Base-by-base conservation (phyloP, 441 rosid species). In the Pelargonium australe region DNA sequence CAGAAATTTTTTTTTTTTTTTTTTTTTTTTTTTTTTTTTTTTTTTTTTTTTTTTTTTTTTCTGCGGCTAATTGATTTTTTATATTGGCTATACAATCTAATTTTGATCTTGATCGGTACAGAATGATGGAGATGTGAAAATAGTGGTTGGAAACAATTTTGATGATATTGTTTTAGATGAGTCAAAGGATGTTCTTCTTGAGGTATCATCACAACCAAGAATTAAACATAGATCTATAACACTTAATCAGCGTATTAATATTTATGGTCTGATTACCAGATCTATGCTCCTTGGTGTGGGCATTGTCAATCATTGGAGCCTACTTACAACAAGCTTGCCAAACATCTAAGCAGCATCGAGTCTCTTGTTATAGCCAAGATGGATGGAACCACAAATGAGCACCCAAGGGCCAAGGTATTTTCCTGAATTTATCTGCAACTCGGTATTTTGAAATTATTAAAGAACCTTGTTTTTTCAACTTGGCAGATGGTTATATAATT, bases 271-370 rank as follows among this genome's bases (percentile, higher is more conserved):
- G 64, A 49, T 70, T 62, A 53, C 60, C 80, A 94, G 99, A 87
- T 95, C 66, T 86, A 91, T 70, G 99, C 99, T 70, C 97, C 99
- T 51, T 92, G 99, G 99, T 95, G 99, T 72, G 97, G 99, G 71
- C 99, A 95, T 82, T 95, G 99, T 82, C 96, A 95, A 84, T 74
- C 99, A 53, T 81, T 95, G 19, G 99, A 95, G 83, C 96, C 97
- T 64, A 90, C 89, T 64, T 95, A 92, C 68, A 82, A 86, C 88
- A 95, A 92, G 75, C 97, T 95, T 77, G 99, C 91, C 65, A 90
- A 87, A 80, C 96, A 92, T 83, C 83, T 95, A 63, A 79, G 73
- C 4, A 85, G 75, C 64, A 85, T 95, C 67, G 92, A 95, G 43
- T 92, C 98, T 55, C 77, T 95, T 63, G 90, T 95, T 73, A 82